Percentiles rank a stretch among this genome's conserved stretches.
Evolutionary conservation across 768 basidiomycete genomes (phyloP).

Genomic region (Amanita brunnescens): DNA sequence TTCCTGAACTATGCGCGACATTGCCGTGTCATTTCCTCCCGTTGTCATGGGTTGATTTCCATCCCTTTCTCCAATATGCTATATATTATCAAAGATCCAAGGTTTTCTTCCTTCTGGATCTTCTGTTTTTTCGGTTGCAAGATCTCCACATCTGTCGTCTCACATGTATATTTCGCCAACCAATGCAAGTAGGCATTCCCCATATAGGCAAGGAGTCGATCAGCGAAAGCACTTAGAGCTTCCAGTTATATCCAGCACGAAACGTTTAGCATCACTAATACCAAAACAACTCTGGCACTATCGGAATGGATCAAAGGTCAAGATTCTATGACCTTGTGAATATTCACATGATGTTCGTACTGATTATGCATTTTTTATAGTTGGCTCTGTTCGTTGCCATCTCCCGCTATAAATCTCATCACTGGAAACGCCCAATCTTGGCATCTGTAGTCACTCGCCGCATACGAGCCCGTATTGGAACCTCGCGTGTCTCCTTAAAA

Average conservation of each 20-base stretch:
- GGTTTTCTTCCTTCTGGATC: background rate
- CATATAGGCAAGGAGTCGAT: constrained; percentile 2
- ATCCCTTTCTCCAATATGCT: constrained; percentile 1
- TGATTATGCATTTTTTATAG: constrained; percentile 13
- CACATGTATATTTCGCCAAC: background rate
- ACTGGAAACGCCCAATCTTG: constrained; percentile 20
- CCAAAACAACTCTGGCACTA: background rate
- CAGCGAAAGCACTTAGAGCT: background rate
- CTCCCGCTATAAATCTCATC: constrained; percentile 13
- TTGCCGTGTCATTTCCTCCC: constrained; percentile 24
- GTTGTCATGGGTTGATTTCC: constrained; percentile 15
- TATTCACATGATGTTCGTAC: constrained; percentile 7
- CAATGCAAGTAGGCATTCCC: background rate
- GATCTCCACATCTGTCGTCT: background rate
- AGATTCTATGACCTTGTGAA: constrained; percentile 15
- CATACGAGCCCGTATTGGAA: constrained; percentile 1
- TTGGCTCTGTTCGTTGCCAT: constrained; percentile 12
- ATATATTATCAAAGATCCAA: constrained; percentile 1
- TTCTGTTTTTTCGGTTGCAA: background rate
- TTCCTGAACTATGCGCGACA: constrained; percentile 38
- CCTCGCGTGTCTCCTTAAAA: background rate
- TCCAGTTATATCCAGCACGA: constrained; percentile 1
- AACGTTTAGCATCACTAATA: background rate
- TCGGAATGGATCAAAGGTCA: constrained; percentile 6
- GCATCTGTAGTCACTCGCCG: constrained; percentile 16